Conservation (phyloP, 306 rosid genomes). For the Sophora flavescens region DNA sequence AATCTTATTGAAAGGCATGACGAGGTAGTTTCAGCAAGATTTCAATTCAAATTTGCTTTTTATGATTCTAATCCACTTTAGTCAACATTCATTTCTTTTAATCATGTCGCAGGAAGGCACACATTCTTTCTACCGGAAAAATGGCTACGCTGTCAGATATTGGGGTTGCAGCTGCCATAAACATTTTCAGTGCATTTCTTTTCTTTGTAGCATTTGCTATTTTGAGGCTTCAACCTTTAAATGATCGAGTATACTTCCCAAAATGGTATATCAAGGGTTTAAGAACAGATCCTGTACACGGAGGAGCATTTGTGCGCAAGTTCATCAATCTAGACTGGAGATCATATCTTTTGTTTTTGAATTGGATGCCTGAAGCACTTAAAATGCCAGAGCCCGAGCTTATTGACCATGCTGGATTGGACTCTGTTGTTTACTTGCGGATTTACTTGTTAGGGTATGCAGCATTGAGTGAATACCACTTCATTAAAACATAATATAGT, state of each 20-base stretch:
- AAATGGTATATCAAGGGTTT: slow-evolving; percentile 82
- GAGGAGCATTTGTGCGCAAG: slow-evolving; percentile 67
- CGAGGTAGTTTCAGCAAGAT: neutral
- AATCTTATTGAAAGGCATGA: neutral
- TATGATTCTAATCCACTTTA: slow-evolving; percentile 1
- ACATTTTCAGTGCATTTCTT: slow-evolving; percentile 69
- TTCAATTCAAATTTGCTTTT: neutral
- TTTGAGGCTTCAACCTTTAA: slow-evolving; percentile 91
- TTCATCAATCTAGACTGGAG: slow-evolving; percentile 80
- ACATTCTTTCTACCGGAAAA: slow-evolving; percentile 16
- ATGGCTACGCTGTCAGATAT: slow-evolving; percentile 83
- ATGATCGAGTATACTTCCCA: slow-evolving; percentile 88
- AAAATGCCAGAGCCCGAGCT: slow-evolving; percentile 93
- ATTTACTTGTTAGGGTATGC: slow-evolving; percentile 84
- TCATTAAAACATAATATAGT: slow-evolving; percentile 2
- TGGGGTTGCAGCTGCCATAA: slow-evolving; percentile 74
- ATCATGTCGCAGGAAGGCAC: slow-evolving; percentile 45
- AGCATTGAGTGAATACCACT: neutral
- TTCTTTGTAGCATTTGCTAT: slow-evolving; percentile 77
- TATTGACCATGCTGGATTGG: slow-evolving; percentile 87
- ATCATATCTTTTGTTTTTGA: slow-evolving; percentile 67
- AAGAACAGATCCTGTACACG: slow-evolving; percentile 72
- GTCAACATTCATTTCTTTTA: neutral
- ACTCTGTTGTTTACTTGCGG: slow-evolving; percentile 83
- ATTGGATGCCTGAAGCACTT: slow-evolving; percentile 86